phyloP scores from a whole-genome alignment of 2,329 filamentous ascomycete genomes.

The Davidsoniella australis region DNA sequence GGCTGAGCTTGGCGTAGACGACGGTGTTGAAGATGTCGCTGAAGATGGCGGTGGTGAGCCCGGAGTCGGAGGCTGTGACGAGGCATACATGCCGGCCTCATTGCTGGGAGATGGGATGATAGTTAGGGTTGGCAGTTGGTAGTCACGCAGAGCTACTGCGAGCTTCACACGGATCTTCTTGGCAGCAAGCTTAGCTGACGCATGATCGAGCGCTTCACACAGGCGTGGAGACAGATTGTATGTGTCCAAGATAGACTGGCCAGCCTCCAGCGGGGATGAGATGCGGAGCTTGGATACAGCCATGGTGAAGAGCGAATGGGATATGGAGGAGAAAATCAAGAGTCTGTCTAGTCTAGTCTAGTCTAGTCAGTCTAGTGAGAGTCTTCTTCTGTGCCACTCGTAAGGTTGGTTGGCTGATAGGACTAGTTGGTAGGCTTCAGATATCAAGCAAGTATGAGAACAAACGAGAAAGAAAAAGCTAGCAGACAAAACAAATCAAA shows the following conservation, averaged over 20 bases:
- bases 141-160: conserved; percentile 37
- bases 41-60: conserved; percentile 18
- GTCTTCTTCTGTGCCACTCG: not conserved
- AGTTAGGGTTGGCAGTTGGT: conserved; percentile 26
- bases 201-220: conserved; percentile 38
- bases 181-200: conserved; percentile 35
- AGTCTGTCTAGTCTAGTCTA: not conserved
- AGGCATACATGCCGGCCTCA: conserved; percentile 7
- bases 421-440: too few relatives aligned
- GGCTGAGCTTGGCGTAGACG: conserved; percentile 9
- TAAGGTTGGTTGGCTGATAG: not conserved
- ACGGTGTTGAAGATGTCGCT: not conserved
- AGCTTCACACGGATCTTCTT: conserved; percentile 41
- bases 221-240: conserved; percentile 40
- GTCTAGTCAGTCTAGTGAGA: not conserved
- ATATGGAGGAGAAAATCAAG: conserved; percentile 4
- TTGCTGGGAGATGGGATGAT: conserved; percentile 7
- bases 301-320: conserved; percentile 18
- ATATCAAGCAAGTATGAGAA: not conserved
- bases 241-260: conserved; percentile 38
- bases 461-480: not conserved
- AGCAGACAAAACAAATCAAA: conserved; percentile 7
- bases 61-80: conserved; percentile 16
- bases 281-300: conserved; percentile 35
- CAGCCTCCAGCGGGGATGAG: conserved; percentile 46